Base-by-base conservation (phyloP, 169 alveolate species). In the Ichthyophthirius multifiliis region DNA sequence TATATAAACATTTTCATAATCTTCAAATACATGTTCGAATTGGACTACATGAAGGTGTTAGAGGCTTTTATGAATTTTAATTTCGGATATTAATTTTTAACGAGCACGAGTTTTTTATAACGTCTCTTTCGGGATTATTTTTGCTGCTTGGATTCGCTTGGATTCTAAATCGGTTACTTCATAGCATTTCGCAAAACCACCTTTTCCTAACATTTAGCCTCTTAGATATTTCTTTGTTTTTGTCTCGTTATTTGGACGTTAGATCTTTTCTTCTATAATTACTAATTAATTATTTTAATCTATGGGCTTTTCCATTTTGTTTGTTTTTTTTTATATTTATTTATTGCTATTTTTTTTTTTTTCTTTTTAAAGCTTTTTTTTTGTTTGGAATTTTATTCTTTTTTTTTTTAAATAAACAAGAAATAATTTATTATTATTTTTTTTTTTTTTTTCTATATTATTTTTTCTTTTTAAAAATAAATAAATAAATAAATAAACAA, bases 21-120 rank as follows among this genome's bases (percentile, higher is more conserved):
- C 97, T 83, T 94, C 96, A 62, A 94, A 94, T 78, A 89, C 92
- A 80, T 91, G 96, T 65, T 94, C 96, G 65, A 94, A 94, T 43
- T 83, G 88, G 3, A 94, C 97, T n/a, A 91, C 88, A 48, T 93
- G 83, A 9, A 88, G 79, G 73, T 93, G 94, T 45, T 90, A 88
- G 7, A 91, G 84, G 37, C 92, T 79, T 65, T 91, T 82, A 75
- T 94, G 97, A 31, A 94, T 90, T 75, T 94, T 94, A 64, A 94
- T 94, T 82, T 94, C 97, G 23, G 93, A 86, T 80, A 94, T 94
- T n/a, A 94, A 83, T 84, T 94, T 94, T 74, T 94, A 84, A 71
- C 87, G 85, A n/a, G 95, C 93, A 80, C 95, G 65, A 7, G 88
- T 67, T 84, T 89, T 89, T 0, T 90, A 83, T 32, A 92, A 90